These are phyloP conservation scores for Priceomyces carsonii DNA, from an alignment of 805 yeast species.

Conservation along the genomic window DNA sequence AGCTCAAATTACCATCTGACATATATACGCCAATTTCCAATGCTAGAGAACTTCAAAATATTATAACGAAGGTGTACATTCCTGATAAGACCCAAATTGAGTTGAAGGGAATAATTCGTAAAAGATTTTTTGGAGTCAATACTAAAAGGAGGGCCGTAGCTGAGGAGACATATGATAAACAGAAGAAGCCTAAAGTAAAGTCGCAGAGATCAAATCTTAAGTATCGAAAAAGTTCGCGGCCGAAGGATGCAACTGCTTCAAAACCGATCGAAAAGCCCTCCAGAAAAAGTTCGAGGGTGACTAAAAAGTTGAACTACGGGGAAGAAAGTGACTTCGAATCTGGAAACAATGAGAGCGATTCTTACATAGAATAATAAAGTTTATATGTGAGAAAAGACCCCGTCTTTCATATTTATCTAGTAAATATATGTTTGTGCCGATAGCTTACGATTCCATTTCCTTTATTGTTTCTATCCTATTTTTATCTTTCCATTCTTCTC, in stretches of 20 bases:
- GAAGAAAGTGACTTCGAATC: constrained; percentile 18
- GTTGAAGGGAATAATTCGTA: constrained; percentile 30
- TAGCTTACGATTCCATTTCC: constrained; percentile 35
- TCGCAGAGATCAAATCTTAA: constrained; percentile 10
- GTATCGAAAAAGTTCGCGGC: constrained; percentile 11
- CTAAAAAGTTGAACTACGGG: constrained; percentile 35
- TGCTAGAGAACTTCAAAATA: constrained; percentile 56
- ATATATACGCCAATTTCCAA: constrained; percentile 61
- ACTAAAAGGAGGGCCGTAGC: constrained; percentile 22
- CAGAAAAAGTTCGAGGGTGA: constrained; percentile 45
- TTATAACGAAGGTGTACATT: constrained; percentile 57
- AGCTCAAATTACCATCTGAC: constrained; percentile 68
- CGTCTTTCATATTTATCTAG: constrained; percentile 5
- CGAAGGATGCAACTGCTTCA: constrained; percentile 10
- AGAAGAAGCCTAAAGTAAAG: constrained; percentile 22
- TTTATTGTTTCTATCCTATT: constrained; percentile 49
- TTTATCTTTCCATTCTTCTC: constrained; percentile 69
- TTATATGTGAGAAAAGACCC: constrained; percentile 6
- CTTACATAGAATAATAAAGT: not conserved
- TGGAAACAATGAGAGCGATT: constrained; percentile 11
- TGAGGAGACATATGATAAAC: constrained; percentile 19
- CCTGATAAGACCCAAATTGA: constrained; percentile 46
- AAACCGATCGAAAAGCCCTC: constrained; percentile 18
- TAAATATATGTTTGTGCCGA: constrained; percentile 1
- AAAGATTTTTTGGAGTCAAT: constrained; percentile 16